A percentile compares a stretch with the other conserved stretches of the same genome.
Conservation (phyloP, 2,329 filamentous ascomycete species). For the Apiospora saccharicola region DNA sequence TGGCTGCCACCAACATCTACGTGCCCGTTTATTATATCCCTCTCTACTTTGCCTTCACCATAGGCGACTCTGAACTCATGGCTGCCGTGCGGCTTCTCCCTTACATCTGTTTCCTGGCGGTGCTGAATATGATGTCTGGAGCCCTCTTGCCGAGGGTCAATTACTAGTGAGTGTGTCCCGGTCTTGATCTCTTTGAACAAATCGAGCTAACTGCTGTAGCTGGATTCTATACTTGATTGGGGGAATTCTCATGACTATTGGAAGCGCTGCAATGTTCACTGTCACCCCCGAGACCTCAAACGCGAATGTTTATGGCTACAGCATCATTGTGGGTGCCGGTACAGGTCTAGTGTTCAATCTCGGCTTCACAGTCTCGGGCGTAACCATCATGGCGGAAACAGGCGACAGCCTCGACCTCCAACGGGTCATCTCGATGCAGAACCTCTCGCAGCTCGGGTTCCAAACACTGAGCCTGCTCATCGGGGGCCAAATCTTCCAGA, state of each 20-base stretch:
- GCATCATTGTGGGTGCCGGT: slow-evolving; percentile 44
- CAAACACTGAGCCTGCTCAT: slow-evolving; percentile 29
- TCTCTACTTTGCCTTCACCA: slow-evolving; percentile 56
- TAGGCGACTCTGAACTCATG: slow-evolving; percentile 30
- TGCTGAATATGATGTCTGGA: slow-evolving; percentile 44
- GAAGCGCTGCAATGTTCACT: background rate
- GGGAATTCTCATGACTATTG: background rate
- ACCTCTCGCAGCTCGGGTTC: slow-evolving; percentile 30
- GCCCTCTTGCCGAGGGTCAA: slow-evolving; percentile 41
- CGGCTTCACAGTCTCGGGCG: slow-evolving; percentile 42
- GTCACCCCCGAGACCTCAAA: slow-evolving; percentile 29
- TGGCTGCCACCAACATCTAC: slow-evolving; percentile 33
- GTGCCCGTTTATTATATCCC: slow-evolving; percentile 58
- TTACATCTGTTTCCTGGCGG: slow-evolving; percentile 31
- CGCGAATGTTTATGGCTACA: slow-evolving; percentile 43
- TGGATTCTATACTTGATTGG: slow-evolving; percentile 23
- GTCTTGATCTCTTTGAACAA: slow-evolving; percentile 33
- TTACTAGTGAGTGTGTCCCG: slow-evolving; percentile 44
- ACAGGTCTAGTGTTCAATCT: slow-evolving; percentile 42
- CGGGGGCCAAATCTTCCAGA: slow-evolving; percentile 33
- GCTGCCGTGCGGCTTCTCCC: slow-evolving; percentile 26
- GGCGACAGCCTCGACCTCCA: slow-evolving; percentile 25
- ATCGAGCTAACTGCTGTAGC: slow-evolving; percentile 34
- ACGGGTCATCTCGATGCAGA: slow-evolving; percentile 26
- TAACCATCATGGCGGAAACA: slow-evolving; percentile 35